These are phyloP conservation scores for Wickerhamomyces sp. DNA, from an alignment of 1,139 yeast species.

Conservation along the genomic window DNA sequence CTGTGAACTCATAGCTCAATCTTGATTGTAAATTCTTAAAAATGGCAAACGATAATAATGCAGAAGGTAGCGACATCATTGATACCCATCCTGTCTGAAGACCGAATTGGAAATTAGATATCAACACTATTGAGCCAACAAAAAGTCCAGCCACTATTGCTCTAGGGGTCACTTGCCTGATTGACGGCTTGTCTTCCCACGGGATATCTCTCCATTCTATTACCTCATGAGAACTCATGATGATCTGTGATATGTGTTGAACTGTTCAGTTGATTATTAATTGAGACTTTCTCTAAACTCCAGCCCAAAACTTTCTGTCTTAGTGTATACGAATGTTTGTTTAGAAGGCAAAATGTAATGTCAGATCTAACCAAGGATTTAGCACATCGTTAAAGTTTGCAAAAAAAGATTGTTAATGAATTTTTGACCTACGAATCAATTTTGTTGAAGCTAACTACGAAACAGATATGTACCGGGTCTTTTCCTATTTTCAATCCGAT, in stretches of 20 bases:
- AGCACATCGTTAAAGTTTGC: too few species aligned
- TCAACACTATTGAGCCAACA: constrained; percentile 76
- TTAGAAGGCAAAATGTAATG: too few species aligned
- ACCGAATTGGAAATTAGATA: constrained; percentile 94
- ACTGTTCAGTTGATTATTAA: background rate
- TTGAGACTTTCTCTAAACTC: background rate
- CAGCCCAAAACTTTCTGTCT: too few species aligned
- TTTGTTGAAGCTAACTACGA: background rate
- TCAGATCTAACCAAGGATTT: too few species aligned
- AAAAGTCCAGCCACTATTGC: constrained; percentile 68
- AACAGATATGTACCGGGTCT: background rate
- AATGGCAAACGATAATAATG: constrained; percentile 77
- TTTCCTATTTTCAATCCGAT: background rate
- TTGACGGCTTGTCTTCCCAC: constrained; percentile 31
- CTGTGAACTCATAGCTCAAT: constrained; percentile 52
- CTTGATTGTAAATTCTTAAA: constrained; percentile 50
- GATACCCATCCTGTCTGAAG: constrained; percentile 98
- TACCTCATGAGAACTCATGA: background rate
- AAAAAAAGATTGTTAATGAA: too few species aligned
- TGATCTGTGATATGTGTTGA: too few species aligned
- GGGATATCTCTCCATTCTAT: constrained; percentile 18
- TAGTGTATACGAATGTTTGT: too few species aligned
- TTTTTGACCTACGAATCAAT: background rate
- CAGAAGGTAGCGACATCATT: constrained; percentile 98
- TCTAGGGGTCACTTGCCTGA: constrained; percentile 60